Evolutionary conservation across 805 yeast genomes (phyloP), one percentile per base, ranked within the genome.

Genomic region (Nakazawaea laoshanensis): DNA sequence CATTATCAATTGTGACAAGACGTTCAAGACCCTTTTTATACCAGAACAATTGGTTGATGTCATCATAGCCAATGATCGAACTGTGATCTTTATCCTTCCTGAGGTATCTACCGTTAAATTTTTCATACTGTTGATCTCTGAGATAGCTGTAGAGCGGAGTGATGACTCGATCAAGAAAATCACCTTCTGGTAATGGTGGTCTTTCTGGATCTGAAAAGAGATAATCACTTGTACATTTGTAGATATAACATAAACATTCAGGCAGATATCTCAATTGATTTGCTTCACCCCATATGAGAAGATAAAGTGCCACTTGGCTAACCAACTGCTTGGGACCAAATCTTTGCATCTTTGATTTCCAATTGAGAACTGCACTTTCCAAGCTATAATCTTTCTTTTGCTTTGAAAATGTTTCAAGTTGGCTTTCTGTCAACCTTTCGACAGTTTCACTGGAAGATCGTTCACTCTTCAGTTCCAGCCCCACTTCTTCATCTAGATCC

Each of bases 321-420:
- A 75, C 67, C 57, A 80, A 71, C 42, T 82, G 84, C 19, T 53
- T 56, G 3, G 73, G 70, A 0, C 72, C 50, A 36, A 67, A 61
- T 20, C 50, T 50, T 42, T 63, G 65, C 86, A 83, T 82, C 45
- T 66, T 65, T 11, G 59, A 41, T 47, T 73, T 77, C 95, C 95
- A 86, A 42, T 77, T 67, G 51, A 76, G 82, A 50, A 87, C 94
- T 15, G 94, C 89, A 25, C 86, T 79, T 45, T 71, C 83, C 51
- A 70, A 70, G 32, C 65, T 55, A 37, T 30, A 59, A 46, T 59
- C 37, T 26, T 48, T 39, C 30, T 53, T 57, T 35, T 51, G 52
- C 27, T 52, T 48, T 31, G 61, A 47, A 51, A 42, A 67, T 63
- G 38, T 67, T 52, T 41, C 57, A 52, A 34, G 58, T 50, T 13